phyloP scores from a whole-genome alignment of 1,284 basidiomycete genomes.

The Trametes pubescens region DNA sequence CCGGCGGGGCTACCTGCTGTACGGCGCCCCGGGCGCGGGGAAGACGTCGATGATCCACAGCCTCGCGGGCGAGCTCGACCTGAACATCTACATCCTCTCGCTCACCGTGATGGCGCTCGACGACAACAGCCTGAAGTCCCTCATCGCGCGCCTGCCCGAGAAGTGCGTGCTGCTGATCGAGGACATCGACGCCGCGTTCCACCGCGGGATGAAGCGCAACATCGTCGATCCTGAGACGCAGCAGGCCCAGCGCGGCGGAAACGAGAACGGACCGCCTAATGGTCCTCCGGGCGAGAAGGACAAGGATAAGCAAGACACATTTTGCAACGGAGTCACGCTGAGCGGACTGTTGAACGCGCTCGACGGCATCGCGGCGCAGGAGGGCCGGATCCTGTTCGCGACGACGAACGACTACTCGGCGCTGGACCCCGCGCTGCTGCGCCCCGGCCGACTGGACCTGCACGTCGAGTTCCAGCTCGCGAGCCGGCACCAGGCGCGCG shows the following conservation, averaged over 20 bases:
- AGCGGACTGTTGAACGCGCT: conserved; percentile 81
- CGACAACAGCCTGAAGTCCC: conserved; percentile 64
- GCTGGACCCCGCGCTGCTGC: conserved; percentile 75
- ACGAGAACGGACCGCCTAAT: background rate
- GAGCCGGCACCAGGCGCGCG: conserved; percentile 67
- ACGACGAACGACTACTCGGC: conserved; percentile 77
- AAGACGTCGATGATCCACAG: conserved; percentile 81
- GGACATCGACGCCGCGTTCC: conserved; percentile 81
- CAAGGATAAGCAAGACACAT: conserved; percentile 13
- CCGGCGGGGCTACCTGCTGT: conserved; percentile 74
- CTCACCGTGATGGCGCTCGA: conserved; percentile 73
- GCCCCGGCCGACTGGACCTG: conserved; percentile 83
- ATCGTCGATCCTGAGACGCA: conserved; percentile 29
- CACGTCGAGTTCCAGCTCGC: conserved; percentile 78
- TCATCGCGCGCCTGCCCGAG: conserved; percentile 72
- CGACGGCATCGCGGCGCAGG: conserved; percentile 79
- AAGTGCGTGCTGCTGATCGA: conserved; percentile 82
- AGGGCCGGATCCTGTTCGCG: conserved; percentile 79
- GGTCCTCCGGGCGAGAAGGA: background rate
- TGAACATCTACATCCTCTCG: conserved; percentile 79
- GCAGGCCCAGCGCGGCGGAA: background rate
- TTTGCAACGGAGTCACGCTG: conserved; percentile 60
- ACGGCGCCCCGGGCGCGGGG: conserved; percentile 79
- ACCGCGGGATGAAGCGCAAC: conserved; percentile 61
- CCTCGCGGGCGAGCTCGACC: conserved; percentile 76